A percentile compares a stretch with the other conserved stretches of the same genome.
Evolutionary conservation across 2,329 filamentous ascomycete genomes (phyloP).

Genomic region (Aureobasidium leucospermi): DNA sequence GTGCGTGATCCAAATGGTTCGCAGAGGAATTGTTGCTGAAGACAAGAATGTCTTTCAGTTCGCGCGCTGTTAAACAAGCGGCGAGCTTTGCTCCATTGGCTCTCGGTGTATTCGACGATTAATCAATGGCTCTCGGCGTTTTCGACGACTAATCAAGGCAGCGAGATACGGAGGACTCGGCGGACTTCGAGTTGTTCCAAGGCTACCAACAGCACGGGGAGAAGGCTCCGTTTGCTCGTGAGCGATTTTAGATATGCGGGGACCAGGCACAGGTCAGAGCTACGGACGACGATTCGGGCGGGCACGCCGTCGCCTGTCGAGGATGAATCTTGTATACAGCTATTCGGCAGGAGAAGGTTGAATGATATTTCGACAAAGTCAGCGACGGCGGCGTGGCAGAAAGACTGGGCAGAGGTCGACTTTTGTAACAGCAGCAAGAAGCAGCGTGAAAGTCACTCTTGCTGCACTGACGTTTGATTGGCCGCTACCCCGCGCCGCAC

Average conservation of each 20-base stretch:
- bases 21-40: conserved; percentile 1
- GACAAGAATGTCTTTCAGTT: conserved; percentile 4
- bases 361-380: not conserved
- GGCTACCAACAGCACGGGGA: not conserved
- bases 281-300: not conserved
- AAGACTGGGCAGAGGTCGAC: not conserved
- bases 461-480: conserved; percentile 4
- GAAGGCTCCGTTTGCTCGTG: not conserved
- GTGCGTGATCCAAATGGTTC: not conserved
- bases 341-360: not conserved
- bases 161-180: not conserved
- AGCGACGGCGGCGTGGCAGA: not conserved
- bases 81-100: conserved; percentile 10
- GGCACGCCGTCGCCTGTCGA: conserved; percentile 13
- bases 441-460: not conserved
- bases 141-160: not conserved
- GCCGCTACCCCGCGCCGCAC: not conserved
- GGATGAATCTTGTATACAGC: not conserved
- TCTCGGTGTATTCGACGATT: conserved; percentile 1
- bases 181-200: not conserved
- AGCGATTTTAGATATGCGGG: conserved; percentile 2
- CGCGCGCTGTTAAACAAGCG: conserved; percentile 8
- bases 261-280: not conserved
- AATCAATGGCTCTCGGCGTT: not conserved
- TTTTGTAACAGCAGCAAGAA: conserved; percentile 4